Conservation (phyloP, 2,329 filamentous ascomycete species). For the Aspergillus sp. region DNA sequence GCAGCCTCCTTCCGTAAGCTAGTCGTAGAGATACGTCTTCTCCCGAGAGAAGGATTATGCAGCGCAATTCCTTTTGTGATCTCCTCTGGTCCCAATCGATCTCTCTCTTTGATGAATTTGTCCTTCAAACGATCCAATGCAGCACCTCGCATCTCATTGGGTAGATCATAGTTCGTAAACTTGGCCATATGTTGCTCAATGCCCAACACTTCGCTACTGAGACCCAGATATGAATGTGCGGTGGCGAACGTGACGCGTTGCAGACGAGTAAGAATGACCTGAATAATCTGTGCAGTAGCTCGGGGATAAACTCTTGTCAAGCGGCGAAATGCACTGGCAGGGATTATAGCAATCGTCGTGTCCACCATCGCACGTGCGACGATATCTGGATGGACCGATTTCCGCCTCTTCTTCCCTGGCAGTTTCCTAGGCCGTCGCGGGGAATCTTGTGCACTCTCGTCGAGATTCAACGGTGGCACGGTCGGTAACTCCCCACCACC, state of each 20-base stretch:
- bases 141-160: constrained; percentile 79
- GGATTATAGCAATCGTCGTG: constrained; percentile 97
- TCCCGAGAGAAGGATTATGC: constrained; percentile 66
- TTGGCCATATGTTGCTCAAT: constrained; percentile 92
- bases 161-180: constrained; percentile 84
- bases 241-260: constrained; percentile 92
- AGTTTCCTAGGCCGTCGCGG: constrained; percentile 9
- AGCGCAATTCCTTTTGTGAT: constrained; percentile 88
- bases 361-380: constrained; percentile 94
- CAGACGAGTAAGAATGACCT: constrained; percentile 90
- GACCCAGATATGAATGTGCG: constrained; percentile 85
- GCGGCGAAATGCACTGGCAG: constrained; percentile 87
- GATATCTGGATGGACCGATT: constrained; percentile 91
- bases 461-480: constrained; percentile 71
- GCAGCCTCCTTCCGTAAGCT: constrained; percentile 72
- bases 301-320: constrained; percentile 92
- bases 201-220: constrained; percentile 84
- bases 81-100: constrained; percentile 73
- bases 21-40: constrained; percentile 65
- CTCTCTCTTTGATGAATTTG: constrained; percentile 80
- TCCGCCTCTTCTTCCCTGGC: constrained; percentile 35
- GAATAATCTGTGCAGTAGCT: constrained; percentile 93
- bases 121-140: constrained; percentile 81
- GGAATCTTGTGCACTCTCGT: constrained; percentile 32
- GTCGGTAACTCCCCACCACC: constrained; percentile 42